These are phyloP conservation scores for Cystobasidium slooffiae DNA, from an alignment of 1,284 basidiomycete genomes.

Conservation along the genomic window DNA sequence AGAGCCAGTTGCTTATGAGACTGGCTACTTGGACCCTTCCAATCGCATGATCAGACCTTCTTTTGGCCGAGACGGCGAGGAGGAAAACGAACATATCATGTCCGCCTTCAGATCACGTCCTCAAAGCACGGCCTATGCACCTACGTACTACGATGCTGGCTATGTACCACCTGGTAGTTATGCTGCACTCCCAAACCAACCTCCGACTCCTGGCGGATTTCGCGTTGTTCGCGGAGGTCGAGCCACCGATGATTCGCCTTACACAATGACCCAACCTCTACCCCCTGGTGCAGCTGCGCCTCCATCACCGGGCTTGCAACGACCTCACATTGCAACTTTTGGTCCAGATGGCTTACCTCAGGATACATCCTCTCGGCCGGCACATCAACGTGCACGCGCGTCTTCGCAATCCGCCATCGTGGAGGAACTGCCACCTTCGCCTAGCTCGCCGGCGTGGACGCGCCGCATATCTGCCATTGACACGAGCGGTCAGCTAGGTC, in stretches of 20 bases:
- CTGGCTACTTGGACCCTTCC: constrained; percentile 55
- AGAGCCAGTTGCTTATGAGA: constrained; percentile 16
- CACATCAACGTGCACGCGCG: constrained; percentile 13
- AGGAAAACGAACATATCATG: constrained; percentile 83
- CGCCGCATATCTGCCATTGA: constrained; percentile 16
- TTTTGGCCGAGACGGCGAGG: constrained; percentile 71
- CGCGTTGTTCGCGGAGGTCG: constrained; percentile 39
- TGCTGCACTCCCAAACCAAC: constrained; percentile 2
- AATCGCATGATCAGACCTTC: constrained; percentile 77
- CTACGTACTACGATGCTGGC: not conserved
- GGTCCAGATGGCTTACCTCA: not conserved
- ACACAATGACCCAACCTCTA: constrained; percentile 10
- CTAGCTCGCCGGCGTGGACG: constrained; percentile 7
- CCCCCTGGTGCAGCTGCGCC: constrained; percentile 29
- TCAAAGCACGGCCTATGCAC: constrained; percentile 57
- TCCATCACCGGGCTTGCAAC: not conserved
- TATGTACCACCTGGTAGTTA: constrained; percentile 42
- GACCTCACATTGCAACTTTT: not conserved
- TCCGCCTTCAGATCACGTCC: constrained; percentile 62
- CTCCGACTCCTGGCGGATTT: constrained; percentile 15
- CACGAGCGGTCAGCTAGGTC: not conserved
- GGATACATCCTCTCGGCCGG: not conserved
- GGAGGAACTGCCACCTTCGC: constrained; percentile 22
- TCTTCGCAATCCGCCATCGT: constrained; percentile 39
- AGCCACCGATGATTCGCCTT: constrained; percentile 38